A percentile compares a stretch with the other conserved stretches of the same genome.
phyloP scores from a whole-genome alignment of 768 basidiomycete species.

The Piloderma croceum region DNA sequence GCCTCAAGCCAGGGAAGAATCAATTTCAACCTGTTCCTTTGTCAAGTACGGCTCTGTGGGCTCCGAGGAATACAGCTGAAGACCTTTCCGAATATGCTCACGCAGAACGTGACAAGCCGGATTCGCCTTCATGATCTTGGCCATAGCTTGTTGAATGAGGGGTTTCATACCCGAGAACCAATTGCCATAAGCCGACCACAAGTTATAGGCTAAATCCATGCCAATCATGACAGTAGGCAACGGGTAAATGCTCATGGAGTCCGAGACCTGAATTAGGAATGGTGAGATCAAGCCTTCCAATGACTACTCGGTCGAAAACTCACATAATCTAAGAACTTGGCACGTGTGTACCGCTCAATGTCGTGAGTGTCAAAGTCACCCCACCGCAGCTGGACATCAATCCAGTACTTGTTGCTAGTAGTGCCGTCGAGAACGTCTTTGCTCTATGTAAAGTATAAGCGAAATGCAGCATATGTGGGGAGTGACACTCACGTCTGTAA shows the following conservation, averaged over 20 bases:
- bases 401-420: slow-evolving; percentile 98
- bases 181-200: slow-evolving; percentile 98
- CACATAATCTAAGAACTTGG: slow-evolving; percentile 98
- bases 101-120: slow-evolving; percentile 95
- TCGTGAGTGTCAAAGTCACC: slow-evolving; percentile 99
- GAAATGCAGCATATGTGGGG: not conserved
- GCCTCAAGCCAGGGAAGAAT: slow-evolving; percentile 97
- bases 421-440: slow-evolving; percentile 98
- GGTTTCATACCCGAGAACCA: slow-evolving; percentile 99
- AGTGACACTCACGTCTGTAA: slow-evolving; percentile 69
- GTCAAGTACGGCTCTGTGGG: slow-evolving; percentile 98
- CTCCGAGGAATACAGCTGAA: slow-evolving; percentile 97
- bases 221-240: slow-evolving; percentile 98
- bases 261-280: slow-evolving; percentile 57
- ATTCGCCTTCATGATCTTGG: slow-evolving; percentile 99
- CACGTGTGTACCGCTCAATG: slow-evolving; percentile 96
- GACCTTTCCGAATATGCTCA: slow-evolving; percentile 97
- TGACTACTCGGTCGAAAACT: slow-evolving; percentile 22
- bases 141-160: slow-evolving; percentile 97
- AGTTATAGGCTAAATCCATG: slow-evolving; percentile 96
- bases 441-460: slow-evolving; percentile 39
- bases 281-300: not conserved
- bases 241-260: slow-evolving; percentile 98
- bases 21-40: too few relatives aligned
- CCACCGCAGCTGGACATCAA: slow-evolving; percentile 93